Conservation (phyloP, 1,139 yeast species). For the Geotrichum klebahnii region DNA sequence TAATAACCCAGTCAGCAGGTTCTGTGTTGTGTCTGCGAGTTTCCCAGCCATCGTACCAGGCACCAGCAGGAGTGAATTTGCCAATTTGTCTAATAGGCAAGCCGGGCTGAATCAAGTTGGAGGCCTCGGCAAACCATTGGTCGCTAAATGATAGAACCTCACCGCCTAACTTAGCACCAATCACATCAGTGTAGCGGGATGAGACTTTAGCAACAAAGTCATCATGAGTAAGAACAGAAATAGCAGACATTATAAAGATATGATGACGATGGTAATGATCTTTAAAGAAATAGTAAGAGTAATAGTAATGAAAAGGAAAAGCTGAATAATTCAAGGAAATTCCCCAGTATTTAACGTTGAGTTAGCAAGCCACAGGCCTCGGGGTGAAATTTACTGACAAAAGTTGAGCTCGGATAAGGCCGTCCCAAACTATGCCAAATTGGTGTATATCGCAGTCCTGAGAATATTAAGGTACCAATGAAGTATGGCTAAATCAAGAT, state of each 20-base stretch:
- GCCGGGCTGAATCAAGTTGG: conserved; percentile 73
- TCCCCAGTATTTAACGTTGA: background rate
- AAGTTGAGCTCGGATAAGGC: conserved; percentile 9
- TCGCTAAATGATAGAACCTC: conserved; percentile 64
- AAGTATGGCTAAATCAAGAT: background rate
- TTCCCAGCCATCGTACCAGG: conserved; percentile 99
- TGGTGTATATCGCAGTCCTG: conserved; percentile 8
- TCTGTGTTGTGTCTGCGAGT: conserved; percentile 85
- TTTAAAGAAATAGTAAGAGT: background rate
- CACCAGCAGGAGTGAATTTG: conserved; percentile 76
- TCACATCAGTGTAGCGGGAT: conserved; percentile 46
- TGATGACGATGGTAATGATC: background rate
- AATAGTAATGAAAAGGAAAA: background rate
- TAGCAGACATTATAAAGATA: conserved; percentile 13
- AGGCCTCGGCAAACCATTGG: conserved; percentile 96
- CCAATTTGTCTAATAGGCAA: conserved; percentile 79
- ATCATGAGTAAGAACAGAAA: conserved; percentile 13
- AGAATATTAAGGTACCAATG: background rate
- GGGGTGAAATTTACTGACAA: background rate
- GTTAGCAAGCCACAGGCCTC: background rate
- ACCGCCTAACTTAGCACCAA: conserved; percentile 82
- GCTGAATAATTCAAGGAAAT: background rate
- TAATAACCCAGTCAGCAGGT: conserved; percentile 80
- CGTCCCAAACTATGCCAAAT: background rate
- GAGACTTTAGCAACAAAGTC: conserved; percentile 18